Conservation (phyloP, 140 eudicot genomes). For the Eryngium alpinum region DNA sequence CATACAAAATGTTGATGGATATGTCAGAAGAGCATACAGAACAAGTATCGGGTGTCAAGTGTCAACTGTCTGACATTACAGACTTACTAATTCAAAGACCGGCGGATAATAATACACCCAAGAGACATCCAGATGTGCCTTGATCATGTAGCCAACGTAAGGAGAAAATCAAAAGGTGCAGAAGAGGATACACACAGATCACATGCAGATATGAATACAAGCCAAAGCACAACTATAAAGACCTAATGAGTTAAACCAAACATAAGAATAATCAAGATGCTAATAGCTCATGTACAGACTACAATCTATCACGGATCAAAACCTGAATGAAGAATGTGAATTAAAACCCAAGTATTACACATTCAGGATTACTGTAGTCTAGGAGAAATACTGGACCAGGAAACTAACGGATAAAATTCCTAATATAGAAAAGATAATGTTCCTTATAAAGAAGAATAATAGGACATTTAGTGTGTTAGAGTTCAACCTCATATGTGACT, state of each 20-base stretch:
- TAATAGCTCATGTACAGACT: background rate
- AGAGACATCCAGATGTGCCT: background rate
- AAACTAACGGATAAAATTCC: background rate
- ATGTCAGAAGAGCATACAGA: too few species aligned
- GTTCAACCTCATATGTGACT: conserved; percentile 73
- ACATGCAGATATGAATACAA: background rate
- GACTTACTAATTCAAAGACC: background rate
- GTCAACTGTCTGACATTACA: background rate
- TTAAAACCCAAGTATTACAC: background rate
- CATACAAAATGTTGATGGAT: too few species aligned
- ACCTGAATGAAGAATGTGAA: background rate
- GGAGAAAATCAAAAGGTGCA: background rate
- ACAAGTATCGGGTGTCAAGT: background rate
- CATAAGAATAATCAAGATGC: background rate
- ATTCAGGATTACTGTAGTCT: background rate
- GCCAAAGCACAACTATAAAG: background rate
- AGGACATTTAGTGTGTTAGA: background rate
- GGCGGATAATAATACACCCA: background rate
- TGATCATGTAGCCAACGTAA: background rate
- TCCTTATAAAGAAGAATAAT: too few species aligned
- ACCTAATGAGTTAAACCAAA: background rate
- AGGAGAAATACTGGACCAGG: background rate
- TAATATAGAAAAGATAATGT: background rate
- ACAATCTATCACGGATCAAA: background rate
- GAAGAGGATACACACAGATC: background rate